A percentile compares a stretch with the other conserved stretches of the same genome.
phyloP scores from a whole-genome alignment of 768 basidiomycete genomes.

The Russula virescens region DNA sequence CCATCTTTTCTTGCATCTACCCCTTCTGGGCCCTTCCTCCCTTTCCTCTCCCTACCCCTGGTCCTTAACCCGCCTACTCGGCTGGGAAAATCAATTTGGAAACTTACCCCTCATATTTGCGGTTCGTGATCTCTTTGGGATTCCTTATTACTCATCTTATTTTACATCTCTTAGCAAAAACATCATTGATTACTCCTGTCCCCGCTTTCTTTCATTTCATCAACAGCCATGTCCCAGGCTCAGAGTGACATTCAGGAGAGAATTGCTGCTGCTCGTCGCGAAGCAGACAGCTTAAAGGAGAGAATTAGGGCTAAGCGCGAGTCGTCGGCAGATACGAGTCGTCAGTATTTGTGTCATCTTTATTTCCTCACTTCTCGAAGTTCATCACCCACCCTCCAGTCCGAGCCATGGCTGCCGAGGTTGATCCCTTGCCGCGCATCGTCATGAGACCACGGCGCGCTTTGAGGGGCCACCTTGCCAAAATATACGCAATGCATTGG shows the following conservation, averaged over 20 bases:
- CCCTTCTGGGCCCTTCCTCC: neutral
- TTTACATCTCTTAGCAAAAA: constrained; percentile 1
- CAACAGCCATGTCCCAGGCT: constrained; percentile 62
- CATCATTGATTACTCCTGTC: neutral
- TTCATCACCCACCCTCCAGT: constrained; percentile 44
- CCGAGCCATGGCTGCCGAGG: constrained; percentile 96
- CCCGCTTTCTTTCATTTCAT: neutral
- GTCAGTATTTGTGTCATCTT: constrained; percentile 44
- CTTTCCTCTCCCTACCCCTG: neutral
- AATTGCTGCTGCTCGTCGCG: constrained; percentile 93
- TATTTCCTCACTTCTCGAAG: constrained; percentile 17
- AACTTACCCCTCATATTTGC: constrained; percentile 1
- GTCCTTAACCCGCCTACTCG: neutral
- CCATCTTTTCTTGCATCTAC: neutral
- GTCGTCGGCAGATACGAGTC: constrained; percentile 94
- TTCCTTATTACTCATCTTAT: constrained; percentile 3
- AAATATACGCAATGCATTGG: constrained; percentile 99
- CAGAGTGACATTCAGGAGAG: constrained; percentile 84
- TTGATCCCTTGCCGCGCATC: constrained; percentile 92
- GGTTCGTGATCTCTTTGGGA: constrained; percentile 3
- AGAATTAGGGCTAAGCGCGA: constrained; percentile 96
- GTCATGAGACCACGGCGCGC: constrained; percentile 95
- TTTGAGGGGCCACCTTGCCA: constrained; percentile 94
- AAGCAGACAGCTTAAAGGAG: constrained; percentile 96
- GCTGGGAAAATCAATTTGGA: constrained; percentile 14